Evolutionary conservation across 139 green algal genomes (phyloP).

Genomic region (Chlorella sorokiniana): DNA sequence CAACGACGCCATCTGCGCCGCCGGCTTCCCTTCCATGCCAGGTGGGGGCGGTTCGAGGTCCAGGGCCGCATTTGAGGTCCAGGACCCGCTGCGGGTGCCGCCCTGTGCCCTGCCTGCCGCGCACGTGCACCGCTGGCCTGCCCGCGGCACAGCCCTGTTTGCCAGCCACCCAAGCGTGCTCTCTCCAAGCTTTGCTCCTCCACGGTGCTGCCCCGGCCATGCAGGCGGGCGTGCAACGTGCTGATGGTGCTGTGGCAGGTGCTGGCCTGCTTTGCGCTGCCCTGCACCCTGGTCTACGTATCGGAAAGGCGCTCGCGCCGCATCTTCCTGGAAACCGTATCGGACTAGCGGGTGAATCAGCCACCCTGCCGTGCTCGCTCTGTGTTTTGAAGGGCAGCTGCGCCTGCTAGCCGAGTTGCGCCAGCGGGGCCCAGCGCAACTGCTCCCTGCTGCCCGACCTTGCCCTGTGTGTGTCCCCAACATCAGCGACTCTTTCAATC

Average conservation of each 20-base stretch:
- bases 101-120: neutral
- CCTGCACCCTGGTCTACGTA: conserved; percentile 28
- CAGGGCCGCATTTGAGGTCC: neutral
- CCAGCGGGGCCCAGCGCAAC: too few relatives aligned
- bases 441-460: too few relatives aligned
- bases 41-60: neutral
- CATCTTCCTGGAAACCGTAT: conserved; percentile 33
- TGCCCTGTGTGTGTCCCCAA: too few relatives aligned
- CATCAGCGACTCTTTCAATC: too few relatives aligned
- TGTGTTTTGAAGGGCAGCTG: too few relatives aligned
- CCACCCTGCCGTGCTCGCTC: too few relatives aligned
- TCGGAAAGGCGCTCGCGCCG: conserved; percentile 25
- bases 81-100: too few relatives aligned
- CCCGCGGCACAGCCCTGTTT: neutral
- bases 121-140: neutral
- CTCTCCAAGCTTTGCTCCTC: neutral
- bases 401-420: too few relatives aligned
- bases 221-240: conserved; percentile 20
- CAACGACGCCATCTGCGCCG: conserved; percentile 33
- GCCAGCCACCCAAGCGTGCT: neutral
- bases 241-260: conserved; percentile 27
- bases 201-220: neutral
- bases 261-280: conserved; percentile 38
- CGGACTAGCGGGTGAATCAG: neutral
- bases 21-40: conserved; percentile 24